Evolutionary conservation across 2,329 filamentous ascomycete genomes (phyloP).

Genomic region (Diplodia corticola): DNA sequence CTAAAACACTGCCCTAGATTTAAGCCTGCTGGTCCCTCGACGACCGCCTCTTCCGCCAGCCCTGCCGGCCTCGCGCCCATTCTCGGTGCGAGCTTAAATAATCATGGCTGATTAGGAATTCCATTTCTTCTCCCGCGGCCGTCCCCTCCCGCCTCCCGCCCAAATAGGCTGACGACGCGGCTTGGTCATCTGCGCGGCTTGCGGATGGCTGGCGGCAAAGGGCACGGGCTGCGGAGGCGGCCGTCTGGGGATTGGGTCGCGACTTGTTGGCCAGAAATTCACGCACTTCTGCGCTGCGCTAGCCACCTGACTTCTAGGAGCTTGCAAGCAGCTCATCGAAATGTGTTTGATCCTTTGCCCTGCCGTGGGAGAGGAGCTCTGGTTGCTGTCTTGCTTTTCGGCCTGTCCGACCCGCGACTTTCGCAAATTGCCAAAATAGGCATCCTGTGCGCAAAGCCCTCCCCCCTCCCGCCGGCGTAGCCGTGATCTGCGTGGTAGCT

Average conservation of each 20-base stretch:
- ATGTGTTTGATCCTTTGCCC: not conserved
- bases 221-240: not conserved
- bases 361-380: not conserved
- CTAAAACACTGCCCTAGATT: not conserved
- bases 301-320: too few species aligned
- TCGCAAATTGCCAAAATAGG: not conserved
- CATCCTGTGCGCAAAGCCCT: not conserved
- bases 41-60: not conserved
- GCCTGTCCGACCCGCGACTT: too few species aligned
- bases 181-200: not conserved
- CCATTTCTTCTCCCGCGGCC: too few species aligned
- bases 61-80: too few species aligned
- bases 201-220: not conserved
- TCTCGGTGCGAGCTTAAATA: not conserved
- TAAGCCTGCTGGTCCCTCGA: not conserved
- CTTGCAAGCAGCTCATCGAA: not conserved
- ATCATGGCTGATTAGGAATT: not conserved
- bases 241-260: not conserved
- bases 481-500: not conserved
- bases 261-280: not conserved
- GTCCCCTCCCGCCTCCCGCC: too few species aligned
- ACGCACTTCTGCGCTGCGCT: not conserved
- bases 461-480: not conserved
- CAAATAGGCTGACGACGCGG: too few species aligned
- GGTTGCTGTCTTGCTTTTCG: not conserved